Base-by-base conservation (phyloP, 228 moss, liverwort and hornwort species). In the Sphagnum magellanicum region DNA sequence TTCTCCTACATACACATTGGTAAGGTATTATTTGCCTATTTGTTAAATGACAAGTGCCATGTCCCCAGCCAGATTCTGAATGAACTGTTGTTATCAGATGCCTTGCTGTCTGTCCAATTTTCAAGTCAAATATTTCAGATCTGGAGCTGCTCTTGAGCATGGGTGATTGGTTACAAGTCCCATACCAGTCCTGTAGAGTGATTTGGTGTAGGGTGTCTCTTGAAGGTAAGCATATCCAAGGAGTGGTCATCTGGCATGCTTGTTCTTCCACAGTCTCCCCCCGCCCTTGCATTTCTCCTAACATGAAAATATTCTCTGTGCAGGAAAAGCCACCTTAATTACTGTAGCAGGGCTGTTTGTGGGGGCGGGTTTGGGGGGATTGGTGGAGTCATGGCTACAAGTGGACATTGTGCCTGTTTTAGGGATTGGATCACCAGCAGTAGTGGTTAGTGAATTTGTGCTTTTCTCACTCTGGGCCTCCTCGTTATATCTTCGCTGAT, bases 371-470 rank as follows among this genome's bases (percentile, higher is more conserved):
- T 59, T 98, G 72, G 97, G 97, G 49, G 93, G 89, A 59, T 73
- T 91, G 79, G 91, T 98, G 71, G 97, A 98, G 74, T 91, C 93
- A 66, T 98, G 90, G 91, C 88, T 98, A 65, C 88, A 92, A 66
- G 97, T 98, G 53, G 97, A 98, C 79, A 87, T 98, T 75, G 90
- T 93, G 72, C 97, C 97, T 74, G 77, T 93, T 10, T 70, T 91
- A 60, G 97, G 97, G 72, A 83, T 98, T 71, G 85, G 87, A 78
- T 98, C 97, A 5, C 97, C 97, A 67, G 91, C 91, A 51, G 79
- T 91, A 75, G 86, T 98, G 67, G 87, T 93, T 66, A 98, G 93
- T 84, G 97, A 98, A 78, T 91, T 98, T 81, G 97, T 98, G 65
- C 77, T 98, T 63, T 88, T 98, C 73, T 93, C 91, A 49, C 69